phyloP scores from a whole-genome alignment of 257 asterid genomes.

The Mentha longifolia region DNA sequence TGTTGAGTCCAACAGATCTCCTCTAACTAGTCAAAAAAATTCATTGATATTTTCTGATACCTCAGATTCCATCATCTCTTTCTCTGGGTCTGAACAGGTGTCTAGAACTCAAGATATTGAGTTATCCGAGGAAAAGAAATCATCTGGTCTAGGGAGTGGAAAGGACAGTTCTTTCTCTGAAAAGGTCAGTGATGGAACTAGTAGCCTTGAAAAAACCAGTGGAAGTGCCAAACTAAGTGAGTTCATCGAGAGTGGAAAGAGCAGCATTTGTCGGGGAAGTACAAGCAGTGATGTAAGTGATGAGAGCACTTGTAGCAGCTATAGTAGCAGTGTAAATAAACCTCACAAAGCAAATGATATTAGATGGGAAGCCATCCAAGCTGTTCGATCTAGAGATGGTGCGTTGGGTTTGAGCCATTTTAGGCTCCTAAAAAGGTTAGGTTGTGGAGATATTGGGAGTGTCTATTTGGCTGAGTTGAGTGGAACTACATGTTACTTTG shows the following conservation, averaged over 20 bases:
- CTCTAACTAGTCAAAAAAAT: background rate
- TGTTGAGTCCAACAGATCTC: no score
- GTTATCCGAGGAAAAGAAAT: conserved; percentile 41
- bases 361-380: conserved; percentile 78
- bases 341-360: conserved; percentile 78
- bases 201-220: conserved; percentile 55
- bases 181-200: conserved; percentile 56
- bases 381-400: conserved; percentile 60
- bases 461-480: conserved; percentile 73
- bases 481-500: conserved; percentile 70
- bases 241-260: conserved; percentile 65
- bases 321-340: conserved; percentile 62
- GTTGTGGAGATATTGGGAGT: conserved; percentile 81
- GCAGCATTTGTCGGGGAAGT: conserved; percentile 75
- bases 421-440: conserved; percentile 65
- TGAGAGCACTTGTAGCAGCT: conserved; percentile 76
- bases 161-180: conserved; percentile 47
- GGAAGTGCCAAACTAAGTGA: conserved; percentile 62
- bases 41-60: conserved; percentile 27
- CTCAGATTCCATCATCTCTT: conserved; percentile 38
- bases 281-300: conserved; percentile 69
- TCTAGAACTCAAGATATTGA: conserved; percentile 37
- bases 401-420: conserved; percentile 64
- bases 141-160: conserved; percentile 45
- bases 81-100: conserved; percentile 18